Evolutionary conservation across 179 eudicot species (phyloP), one percentile per base, ranked within the genome.

Genomic region (Camellia oleifera): DNA sequence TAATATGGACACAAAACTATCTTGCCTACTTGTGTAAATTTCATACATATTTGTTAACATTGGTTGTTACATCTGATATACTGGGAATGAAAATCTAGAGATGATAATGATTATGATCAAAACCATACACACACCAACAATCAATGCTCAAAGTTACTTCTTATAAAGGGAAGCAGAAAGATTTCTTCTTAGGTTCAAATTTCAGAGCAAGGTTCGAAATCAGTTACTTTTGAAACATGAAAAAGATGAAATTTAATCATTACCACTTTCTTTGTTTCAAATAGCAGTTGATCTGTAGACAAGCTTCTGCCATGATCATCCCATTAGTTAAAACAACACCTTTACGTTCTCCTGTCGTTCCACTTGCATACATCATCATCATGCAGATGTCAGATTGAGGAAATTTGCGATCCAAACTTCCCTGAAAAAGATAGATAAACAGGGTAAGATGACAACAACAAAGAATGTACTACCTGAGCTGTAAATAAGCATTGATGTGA

Each of bases 281-380:
- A 9, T 69, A 94, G 88, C 48, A 94, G 75, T 78, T 89, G 90
- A 79, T 91, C 92, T 70, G 86, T 82, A 13, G 97, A 86, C 71
- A 83, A 61, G 94, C 97, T 86, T 88, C 90, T 18, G 91, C 86
- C 81, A 89, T 78, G 78, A 94, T 87, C 72, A 94, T 91, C 73
- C 82, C 86, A 74, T 94, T 96, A 23, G 81, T 79, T 71, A 97
- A 84, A 82, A 97, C 88, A 82, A 97, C 99, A 40, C 99, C 98
- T 75, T 97, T 94, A 42, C 97, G 98, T 75, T 94, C 99, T 71
- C 97, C 97, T 0, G 97, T 95, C 7, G 99, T 95, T 72, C 99
- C 97, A 81, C 99, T 95, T 23, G 99, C 94, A 80, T 95, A 95
- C 99, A 95, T 95, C 69, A 32, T 32, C 40, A 95, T 91, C 15